Evolutionary conservation across 1,284 basidiomycete species (phyloP).

Genomic region (Somion occarium): DNA sequence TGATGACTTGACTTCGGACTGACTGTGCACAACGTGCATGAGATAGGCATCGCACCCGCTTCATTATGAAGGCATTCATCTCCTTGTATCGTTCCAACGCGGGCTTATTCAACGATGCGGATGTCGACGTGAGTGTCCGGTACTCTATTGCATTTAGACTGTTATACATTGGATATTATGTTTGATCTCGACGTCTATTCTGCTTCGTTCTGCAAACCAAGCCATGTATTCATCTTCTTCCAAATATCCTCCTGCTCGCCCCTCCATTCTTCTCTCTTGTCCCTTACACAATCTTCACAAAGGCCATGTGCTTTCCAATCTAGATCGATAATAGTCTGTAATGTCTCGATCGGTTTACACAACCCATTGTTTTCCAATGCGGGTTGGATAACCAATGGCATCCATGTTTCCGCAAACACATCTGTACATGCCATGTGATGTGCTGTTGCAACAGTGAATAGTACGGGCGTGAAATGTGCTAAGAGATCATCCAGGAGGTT

Average conservation of each 20-base stretch:
- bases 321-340: constrained; percentile 50
- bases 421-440: constrained; percentile 71
- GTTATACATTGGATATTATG: neutral
- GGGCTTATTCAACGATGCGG: too few relatives aligned
- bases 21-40: neutral
- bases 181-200: neutral
- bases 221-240: constrained; percentile 57
- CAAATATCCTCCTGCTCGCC: constrained; percentile 55
- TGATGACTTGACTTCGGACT: constrained; percentile 1
- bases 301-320: constrained; percentile 56
- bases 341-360: constrained; percentile 58
- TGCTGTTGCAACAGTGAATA: constrained; percentile 66
- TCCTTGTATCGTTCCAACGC: too few relatives aligned
- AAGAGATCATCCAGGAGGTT: constrained; percentile 37
- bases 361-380: constrained; percentile 57
- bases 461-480: constrained; percentile 60
- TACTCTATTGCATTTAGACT: neutral
- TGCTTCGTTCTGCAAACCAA: constrained; percentile 16
- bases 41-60: neutral
- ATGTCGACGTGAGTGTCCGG: neutral
- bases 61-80: neutral
- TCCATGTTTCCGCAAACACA: constrained; percentile 64
- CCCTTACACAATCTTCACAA: constrained; percentile 50
- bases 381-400: constrained; percentile 57
- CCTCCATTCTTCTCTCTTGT: constrained; percentile 63